Evolutionary conservation across 2,329 filamentous ascomycete genomes (phyloP).

Genomic region (Verticillium nubilum): DNA sequence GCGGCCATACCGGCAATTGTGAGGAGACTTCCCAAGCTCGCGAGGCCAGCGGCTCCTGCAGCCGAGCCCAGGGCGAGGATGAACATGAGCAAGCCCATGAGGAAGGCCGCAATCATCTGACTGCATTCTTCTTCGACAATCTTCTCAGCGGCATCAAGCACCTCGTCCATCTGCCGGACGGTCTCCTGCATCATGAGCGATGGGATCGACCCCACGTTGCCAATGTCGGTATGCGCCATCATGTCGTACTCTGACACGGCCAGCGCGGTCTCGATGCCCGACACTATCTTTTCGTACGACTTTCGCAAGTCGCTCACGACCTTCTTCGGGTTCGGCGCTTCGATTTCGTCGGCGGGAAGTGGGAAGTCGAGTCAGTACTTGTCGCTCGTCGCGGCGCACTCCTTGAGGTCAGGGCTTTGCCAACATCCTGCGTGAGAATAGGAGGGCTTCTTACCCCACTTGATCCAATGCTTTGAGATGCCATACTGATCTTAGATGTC

Average conservation of each 20-base stretch:
- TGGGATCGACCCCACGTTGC: background rate
- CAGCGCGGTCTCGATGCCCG: background rate
- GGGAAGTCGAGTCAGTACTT: constrained; percentile 2
- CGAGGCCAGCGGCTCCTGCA: background rate
- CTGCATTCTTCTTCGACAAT: constrained; percentile 2
- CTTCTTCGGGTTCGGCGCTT: constrained; percentile 1
- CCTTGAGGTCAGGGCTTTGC: no score
- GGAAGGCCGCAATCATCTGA: background rate
- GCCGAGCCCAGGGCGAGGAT: constrained; percentile 3
- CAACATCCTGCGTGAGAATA: no score
- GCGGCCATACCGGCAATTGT: no score
- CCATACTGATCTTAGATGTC: no score
- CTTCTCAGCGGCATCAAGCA: constrained; percentile 1
- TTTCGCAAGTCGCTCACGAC: background rate
- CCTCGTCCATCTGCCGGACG: background rate
- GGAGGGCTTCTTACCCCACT: no score
- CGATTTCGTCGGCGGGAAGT: background rate
- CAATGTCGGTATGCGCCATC: background rate
- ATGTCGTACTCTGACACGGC: background rate
- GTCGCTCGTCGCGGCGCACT: background rate
- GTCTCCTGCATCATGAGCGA: background rate
- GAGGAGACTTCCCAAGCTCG: background rate
- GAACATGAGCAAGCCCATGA: constrained; percentile 2
- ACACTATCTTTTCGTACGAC: no score
- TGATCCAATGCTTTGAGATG: no score